Evolutionary conservation across 2,329 filamentous ascomycete species (phyloP).

Genomic region (Tolypocladium guangdongense): DNA sequence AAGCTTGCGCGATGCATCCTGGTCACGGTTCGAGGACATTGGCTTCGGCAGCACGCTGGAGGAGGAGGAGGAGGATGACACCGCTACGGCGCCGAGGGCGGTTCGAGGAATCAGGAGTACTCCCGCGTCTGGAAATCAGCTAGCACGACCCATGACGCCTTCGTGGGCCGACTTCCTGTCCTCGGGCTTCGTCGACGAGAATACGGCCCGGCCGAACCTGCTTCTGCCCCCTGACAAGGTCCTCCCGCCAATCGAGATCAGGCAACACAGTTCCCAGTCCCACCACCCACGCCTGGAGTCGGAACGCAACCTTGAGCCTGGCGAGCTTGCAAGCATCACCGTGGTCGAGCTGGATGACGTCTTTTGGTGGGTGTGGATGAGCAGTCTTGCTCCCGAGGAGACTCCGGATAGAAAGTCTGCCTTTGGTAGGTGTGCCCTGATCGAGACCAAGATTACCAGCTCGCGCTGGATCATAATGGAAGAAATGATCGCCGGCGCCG

Average conservation of each 20-base stretch:
- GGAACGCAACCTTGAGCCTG: slow-evolving; percentile 65
- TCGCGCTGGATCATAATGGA: slow-evolving; percentile 92
- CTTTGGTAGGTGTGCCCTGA: slow-evolving; percentile 84
- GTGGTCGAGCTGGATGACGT: slow-evolving; percentile 81
- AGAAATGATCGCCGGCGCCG: slow-evolving; percentile 90
- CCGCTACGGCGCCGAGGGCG: slow-evolving; percentile 26
- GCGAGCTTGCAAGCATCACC: slow-evolving; percentile 87
- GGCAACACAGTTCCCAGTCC: slow-evolving; percentile 79
- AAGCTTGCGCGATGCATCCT: slow-evolving; percentile 72
- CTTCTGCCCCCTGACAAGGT: slow-evolving; percentile 87
- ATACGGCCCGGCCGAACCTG: slow-evolving; percentile 53
- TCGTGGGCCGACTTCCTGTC: slow-evolving; percentile 98
- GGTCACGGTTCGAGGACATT: slow-evolving; percentile 94
- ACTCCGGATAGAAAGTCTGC: slow-evolving; percentile 75
- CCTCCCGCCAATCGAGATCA: slow-evolving; percentile 68
- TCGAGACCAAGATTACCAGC: slow-evolving; percentile 74
- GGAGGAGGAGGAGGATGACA: slow-evolving; percentile 55
- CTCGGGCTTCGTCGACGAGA: slow-evolving; percentile 76
- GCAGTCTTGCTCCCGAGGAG: slow-evolving; percentile 85
- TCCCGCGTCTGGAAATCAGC: slow-evolving; percentile 56
- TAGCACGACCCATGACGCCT: slow-evolving; percentile 80
- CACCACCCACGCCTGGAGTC: slow-evolving; percentile 63
- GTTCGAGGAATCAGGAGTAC: slow-evolving; percentile 46
- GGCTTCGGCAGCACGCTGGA: slow-evolving; percentile 73
- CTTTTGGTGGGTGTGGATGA: slow-evolving; percentile 99